Percentiles rank a stretch among this genome's conserved stretches.
These are phyloP conservation scores for Rutstroemia sydowiana DNA, from an alignment of 2,329 filamentous ascomycete genomes.

Conservation along the genomic window DNA sequence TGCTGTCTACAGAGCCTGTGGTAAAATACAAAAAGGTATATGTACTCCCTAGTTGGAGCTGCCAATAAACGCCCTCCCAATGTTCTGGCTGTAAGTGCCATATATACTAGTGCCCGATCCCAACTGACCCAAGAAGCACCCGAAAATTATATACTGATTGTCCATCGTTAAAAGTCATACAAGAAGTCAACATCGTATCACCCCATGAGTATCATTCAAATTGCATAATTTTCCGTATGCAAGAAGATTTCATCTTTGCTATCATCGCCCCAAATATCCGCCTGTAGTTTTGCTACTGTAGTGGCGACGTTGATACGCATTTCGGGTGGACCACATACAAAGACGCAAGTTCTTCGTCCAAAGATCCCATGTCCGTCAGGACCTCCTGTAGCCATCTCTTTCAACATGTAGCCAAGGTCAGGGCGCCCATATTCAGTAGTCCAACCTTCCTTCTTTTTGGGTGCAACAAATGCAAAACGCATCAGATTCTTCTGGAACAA, in stretches of 20 bases:
- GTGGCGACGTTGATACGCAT: slow-evolving; percentile 87
- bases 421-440: slow-evolving; percentile 87
- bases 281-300: slow-evolving; percentile 75
- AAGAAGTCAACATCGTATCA: neutral
- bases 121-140: neutral
- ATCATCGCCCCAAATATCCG: slow-evolving; percentile 71
- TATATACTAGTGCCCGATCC: slow-evolving; percentile 6
- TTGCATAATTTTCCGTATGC: slow-evolving; percentile 91
- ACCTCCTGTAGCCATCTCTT: slow-evolving; percentile 70
- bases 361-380: slow-evolving; percentile 60
- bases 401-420: slow-evolving; percentile 79
- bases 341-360: slow-evolving; percentile 76
- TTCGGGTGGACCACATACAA: slow-evolving; percentile 81
- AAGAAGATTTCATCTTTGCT: slow-evolving; percentile 83
- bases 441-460: slow-evolving; percentile 72
- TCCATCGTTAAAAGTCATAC: neutral
- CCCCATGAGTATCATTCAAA: slow-evolving; percentile 40
- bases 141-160: slow-evolving; percentile 1
- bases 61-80: neutral
- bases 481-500: slow-evolving; percentile 85
- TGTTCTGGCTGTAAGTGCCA: neutral
- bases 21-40: slow-evolving; percentile 5
- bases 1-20: neutral
- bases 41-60: neutral
- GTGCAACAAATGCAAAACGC: slow-evolving; percentile 77